Conservation (phyloP, 2,329 filamentous ascomycete species). For the Beauveria sp. region DNA sequence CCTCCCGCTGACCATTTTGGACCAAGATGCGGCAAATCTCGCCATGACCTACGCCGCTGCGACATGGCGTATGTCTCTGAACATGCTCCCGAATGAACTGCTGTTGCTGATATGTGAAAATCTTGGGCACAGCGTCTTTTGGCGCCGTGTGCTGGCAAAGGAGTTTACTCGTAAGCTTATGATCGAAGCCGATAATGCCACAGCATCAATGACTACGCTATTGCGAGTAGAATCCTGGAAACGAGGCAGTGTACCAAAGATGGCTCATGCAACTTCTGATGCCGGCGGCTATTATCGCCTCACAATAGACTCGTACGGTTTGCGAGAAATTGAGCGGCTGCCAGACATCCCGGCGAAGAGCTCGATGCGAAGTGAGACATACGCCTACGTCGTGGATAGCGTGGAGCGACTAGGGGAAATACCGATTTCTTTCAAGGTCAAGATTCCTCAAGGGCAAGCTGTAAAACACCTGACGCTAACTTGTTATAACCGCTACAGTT, state of each 20-base stretch:
- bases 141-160: background rate
- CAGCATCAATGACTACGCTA: background rate
- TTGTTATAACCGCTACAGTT: background rate
- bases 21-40: background rate
- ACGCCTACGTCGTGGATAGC: background rate
- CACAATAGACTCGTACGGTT: background rate
- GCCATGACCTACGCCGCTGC: background rate
- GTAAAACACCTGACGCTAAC: background rate
- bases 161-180: background rate
- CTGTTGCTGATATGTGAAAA: background rate
- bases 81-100: background rate
- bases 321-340: conserved; percentile 6
- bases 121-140: background rate
- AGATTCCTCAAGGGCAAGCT: no score
- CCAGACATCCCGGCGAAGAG: background rate
- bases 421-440: conserved; percentile 1
- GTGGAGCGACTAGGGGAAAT: background rate
- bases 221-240: background rate
- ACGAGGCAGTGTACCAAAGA: background rate
- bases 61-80: background rate
- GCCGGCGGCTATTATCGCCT: background rate
- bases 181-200: background rate
- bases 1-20: background rate
- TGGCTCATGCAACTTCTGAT: background rate
- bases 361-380: background rate